phyloP scores from a whole-genome alignment of 148 eudicot species.

The Oxyria digyna region DNA sequence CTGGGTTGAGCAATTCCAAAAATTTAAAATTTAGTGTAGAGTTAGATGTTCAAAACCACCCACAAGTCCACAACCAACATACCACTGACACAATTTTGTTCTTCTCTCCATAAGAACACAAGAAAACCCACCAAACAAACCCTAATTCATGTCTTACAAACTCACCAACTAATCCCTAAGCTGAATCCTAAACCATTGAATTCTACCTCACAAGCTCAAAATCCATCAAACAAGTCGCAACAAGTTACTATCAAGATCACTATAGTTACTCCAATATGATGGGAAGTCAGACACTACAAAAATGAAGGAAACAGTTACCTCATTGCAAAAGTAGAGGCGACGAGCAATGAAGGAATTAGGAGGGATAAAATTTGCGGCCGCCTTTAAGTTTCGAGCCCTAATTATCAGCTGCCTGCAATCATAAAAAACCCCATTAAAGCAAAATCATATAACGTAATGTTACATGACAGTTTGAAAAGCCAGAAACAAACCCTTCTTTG shows the following conservation, averaged over 20 bases:
- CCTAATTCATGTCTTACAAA: neutral
- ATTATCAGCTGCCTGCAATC: slow-evolving; percentile 61
- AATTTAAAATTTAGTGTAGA: neutral
- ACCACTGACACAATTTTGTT: neutral
- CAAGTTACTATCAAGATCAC: neutral
- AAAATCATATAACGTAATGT: neutral
- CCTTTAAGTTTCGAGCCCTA: slow-evolving; percentile 80
- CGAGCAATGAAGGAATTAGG: slow-evolving; percentile 77
- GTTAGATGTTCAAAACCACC: neutral
- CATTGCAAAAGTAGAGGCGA: slow-evolving; percentile 55
- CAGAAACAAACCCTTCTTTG: slow-evolving; percentile 68
- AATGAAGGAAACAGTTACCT: slow-evolving; percentile 30
- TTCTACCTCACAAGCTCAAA: too few species aligned
- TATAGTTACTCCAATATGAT: neutral
- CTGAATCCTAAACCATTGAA: too few species aligned
- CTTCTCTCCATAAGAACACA: neutral
- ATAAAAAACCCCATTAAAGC: neutral
- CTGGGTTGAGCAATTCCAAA: neutral
- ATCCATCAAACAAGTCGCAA: neutral
- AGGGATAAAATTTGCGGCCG: slow-evolving; percentile 81
- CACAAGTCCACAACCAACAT: neutral
- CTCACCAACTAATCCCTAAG: neutral
- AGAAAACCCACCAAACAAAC: neutral
- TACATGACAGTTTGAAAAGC: neutral
- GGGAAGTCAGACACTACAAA: neutral